Base-by-base conservation (phyloP, 2,329 filamentous ascomycete species). In the Ascosphaera pollenicola region DNA sequence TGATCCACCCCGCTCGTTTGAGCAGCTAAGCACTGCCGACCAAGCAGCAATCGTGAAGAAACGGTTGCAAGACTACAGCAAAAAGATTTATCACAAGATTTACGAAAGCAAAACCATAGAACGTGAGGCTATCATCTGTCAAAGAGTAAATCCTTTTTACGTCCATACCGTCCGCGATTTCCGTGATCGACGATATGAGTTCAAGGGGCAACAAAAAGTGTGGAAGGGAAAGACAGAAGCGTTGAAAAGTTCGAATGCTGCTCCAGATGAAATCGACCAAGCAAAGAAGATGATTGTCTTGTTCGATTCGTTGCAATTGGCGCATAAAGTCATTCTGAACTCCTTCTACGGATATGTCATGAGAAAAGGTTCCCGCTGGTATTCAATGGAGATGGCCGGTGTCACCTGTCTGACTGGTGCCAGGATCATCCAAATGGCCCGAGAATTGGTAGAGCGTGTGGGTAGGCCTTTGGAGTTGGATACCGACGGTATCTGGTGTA, bases 321-420 rank as follows among this genome's bases (percentile, higher is more conserved):
- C 89, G 0, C 89, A 98, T 65, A 98, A 98, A 57, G 89, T 98
- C 62, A 98, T 98, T 67, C 58, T 98, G 40, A 98, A 98, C 64
- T 93, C 84, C 41, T 98, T 98, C 64, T 98, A 98, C 49, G 89
- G 89, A 45, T 98, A 98, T 54, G 89, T 95, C 55, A 98, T 98
- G 89, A 71, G 89, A 62, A 98, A 98, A 56, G 89, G 89, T 26
- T 98, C 89, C 30, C 75, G 89, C 40, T 98, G 89, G 89, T 98
- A 98, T 55, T 98, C 89, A 15, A 77, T 98, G 70, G 89, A 98
- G 55, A 98, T 98, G 89, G 89, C 91, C 13, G 89, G 89, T 49
- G 89, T 98, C 3, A 98, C 89, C 34, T 98, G 89, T 61, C 64
- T 98, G 55, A 98, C 89, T 1, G 89, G 89, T 44, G 89, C 89